Evolutionary conservation across 176 grass and related monocot species (phyloP), one percentile per base, ranked within the genome.

Genomic region (Oryza meyeriana): DNA sequence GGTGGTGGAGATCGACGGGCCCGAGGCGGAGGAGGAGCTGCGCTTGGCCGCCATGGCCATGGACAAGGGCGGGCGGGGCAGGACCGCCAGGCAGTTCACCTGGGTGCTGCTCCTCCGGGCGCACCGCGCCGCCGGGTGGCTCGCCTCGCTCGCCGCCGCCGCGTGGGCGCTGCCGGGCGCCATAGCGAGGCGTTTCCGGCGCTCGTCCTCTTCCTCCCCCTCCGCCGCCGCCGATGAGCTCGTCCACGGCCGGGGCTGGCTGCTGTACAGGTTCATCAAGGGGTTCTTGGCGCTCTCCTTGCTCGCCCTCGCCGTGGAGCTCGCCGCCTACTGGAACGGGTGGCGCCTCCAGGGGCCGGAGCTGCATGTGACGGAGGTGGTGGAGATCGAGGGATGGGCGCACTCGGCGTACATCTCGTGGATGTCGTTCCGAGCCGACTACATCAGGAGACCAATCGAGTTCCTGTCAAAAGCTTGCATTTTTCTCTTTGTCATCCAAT

Each of bases 61-160:
- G 29, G 93, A 90, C 75, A 95, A 95, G 84, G 87, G 71, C 75
- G 87, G 79, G 5, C 87, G 87, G 5, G 87, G 93, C 27, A 90
- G 84, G 87, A 95, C 86, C 63, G 87, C 93, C 62, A 95, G 85
- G 93, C 93, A 95, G 75, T 78, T 95, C 85, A 90, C 93, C 66
- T 95, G 90, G 93, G 90, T 90, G 29, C 57, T 92, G 75, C 85
- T 95, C 39, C 90, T 92, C 78, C 69, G 76, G 39, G 93, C 90
- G 8, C 93, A 88, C 70, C 87, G 82, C 28, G 78, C 85, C n/a
- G 87, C 79, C 29, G 88, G 90, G 22, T 84, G 90, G 64, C 24
- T 92, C 59, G 79, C 85, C 25, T 92, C 80, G 55, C 61, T 87
- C 22, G 92, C 84, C 4, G 38, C 85, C 25, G 48, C 69, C 78